phyloP scores from a whole-genome alignment of 768 basidiomycete species.

The Hypholoma sublateritium region DNA sequence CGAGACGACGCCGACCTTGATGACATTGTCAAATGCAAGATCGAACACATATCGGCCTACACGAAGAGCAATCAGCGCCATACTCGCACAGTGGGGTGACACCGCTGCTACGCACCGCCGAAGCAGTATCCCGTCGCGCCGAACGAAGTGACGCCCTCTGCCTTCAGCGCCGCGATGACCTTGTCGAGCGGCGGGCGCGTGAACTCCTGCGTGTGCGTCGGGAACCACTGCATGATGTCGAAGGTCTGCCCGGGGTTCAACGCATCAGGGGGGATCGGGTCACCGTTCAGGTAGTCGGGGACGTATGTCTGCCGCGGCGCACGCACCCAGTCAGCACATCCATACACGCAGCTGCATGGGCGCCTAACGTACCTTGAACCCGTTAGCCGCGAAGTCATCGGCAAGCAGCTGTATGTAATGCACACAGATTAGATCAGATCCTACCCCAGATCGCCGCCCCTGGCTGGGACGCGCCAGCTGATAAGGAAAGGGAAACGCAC shows the following conservation, averaged over 20 bases:
- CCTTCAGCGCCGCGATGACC: conserved; percentile 57
- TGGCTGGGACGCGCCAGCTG: background rate
- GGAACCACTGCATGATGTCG: conserved; percentile 43
- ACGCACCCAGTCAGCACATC: background rate
- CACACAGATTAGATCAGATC: background rate
- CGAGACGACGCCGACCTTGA: conserved; percentile 46
- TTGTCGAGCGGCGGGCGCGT: conserved; percentile 55
- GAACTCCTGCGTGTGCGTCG: conserved; percentile 33
- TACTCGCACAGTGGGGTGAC: background rate
- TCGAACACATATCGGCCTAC: conserved; percentile 59
- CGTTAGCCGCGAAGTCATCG: conserved; percentile 45
- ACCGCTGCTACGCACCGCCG: conserved; percentile 42
- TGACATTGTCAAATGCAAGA: conserved; percentile 54
- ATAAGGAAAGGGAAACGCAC: conserved; percentile 25
- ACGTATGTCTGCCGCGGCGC: conserved; percentile 29
- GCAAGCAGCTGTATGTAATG: conserved; percentile 30
- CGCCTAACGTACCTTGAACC: conserved; percentile 35
- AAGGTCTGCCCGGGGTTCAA: conserved; percentile 33
- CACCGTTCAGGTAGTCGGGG: conserved; percentile 43
- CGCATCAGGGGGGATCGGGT: conserved; percentile 37
- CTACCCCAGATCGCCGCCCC: background rate
- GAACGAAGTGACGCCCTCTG: conserved; percentile 54
- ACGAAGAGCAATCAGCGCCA: background rate
- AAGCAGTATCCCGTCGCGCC: conserved; percentile 71
- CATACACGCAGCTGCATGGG: background rate